Evolutionary conservation across 2,329 filamentous ascomycete species (phyloP).

Genomic region (Botryotinia convoluta): DNA sequence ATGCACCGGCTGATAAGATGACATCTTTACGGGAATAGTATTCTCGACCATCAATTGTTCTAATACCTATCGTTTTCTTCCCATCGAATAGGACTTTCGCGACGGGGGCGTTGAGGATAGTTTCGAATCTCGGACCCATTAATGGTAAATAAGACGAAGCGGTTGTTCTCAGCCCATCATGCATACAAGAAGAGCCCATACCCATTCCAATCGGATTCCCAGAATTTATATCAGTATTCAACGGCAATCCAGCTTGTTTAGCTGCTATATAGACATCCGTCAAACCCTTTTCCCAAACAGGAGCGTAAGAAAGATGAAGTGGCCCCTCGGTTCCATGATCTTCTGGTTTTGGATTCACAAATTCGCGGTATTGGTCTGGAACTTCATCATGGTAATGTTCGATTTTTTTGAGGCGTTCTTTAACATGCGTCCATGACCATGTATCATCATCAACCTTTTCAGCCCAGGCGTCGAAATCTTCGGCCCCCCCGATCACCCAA

Average conservation of each 20-base stretch:
- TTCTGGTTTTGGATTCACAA: slow-evolving; percentile 45
- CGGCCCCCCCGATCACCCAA: slow-evolving; percentile 53
- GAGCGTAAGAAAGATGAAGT: slow-evolving; percentile 48
- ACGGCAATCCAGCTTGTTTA: slow-evolving; percentile 46
- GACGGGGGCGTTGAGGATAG: slow-evolving; percentile 50
- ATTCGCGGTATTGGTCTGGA: slow-evolving; percentile 42
- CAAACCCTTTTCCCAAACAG: slow-evolving; percentile 50
- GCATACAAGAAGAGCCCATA: slow-evolving; percentile 49
- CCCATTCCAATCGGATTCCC: slow-evolving; percentile 58
- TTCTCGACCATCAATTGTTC: slow-evolving; percentile 41
- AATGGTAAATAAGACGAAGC: slow-evolving; percentile 48
- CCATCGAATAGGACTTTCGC: slow-evolving; percentile 42
- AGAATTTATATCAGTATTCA: slow-evolving; percentile 56
- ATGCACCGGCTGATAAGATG: slow-evolving; percentile 48
- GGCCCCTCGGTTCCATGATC: slow-evolving; percentile 51
- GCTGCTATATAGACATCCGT: slow-evolving; percentile 47
- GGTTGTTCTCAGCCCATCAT: slow-evolving; percentile 49
- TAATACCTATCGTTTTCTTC: slow-evolving; percentile 40
- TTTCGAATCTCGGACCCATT: slow-evolving; percentile 50
- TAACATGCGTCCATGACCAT: slow-evolving; percentile 54
- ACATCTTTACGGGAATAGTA: slow-evolving; percentile 42
- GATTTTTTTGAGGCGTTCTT: slow-evolving; percentile 50
- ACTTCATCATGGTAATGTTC: slow-evolving; percentile 51
- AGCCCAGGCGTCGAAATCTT: slow-evolving; percentile 64
- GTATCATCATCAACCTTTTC: slow-evolving; percentile 52